These are phyloP conservation scores for Melanogaster broomeanus DNA, from an alignment of 768 basidiomycete genomes.

Conservation along the genomic window DNA sequence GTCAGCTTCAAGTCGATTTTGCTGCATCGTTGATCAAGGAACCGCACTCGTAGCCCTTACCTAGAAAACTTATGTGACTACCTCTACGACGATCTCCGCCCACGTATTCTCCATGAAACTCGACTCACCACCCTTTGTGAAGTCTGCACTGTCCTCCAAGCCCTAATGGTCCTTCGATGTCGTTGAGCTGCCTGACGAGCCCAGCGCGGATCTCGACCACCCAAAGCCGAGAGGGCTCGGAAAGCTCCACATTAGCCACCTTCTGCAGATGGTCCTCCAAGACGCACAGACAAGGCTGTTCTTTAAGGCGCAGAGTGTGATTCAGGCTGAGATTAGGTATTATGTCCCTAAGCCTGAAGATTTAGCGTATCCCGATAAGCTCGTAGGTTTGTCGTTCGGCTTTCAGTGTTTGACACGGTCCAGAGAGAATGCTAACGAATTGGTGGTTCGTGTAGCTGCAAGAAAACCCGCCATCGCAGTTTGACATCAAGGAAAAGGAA, in stretches of 20 bases:
- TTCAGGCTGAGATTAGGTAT: slow-evolving; percentile 86
- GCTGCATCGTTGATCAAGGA: slow-evolving; percentile 8
- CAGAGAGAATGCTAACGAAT: slow-evolving; percentile 3
- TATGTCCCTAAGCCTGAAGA: slow-evolving; percentile 79
- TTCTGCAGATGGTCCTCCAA: slow-evolving; percentile 89
- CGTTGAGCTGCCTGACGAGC: slow-evolving; percentile 38
- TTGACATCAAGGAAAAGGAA: slow-evolving; percentile 65
- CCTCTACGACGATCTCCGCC: slow-evolving; percentile 93
- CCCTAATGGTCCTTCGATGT: slow-evolving; percentile 93
- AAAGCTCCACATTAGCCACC: slow-evolving; percentile 73
- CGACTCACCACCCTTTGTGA: slow-evolving; percentile 87
- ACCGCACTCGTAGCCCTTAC: slow-evolving; percentile 62
- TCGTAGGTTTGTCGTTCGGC: slow-evolving; percentile 54
- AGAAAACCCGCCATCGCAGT: slow-evolving; percentile 44
- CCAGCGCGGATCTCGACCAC: slow-evolving; percentile 42
- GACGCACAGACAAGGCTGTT: slow-evolving; percentile 95
- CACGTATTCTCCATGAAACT: slow-evolving; percentile 92
- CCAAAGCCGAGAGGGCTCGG: slow-evolving; percentile 44
- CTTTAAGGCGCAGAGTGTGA: slow-evolving; percentile 92
- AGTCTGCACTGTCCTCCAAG: slow-evolving; percentile 95
- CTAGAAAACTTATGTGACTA: slow-evolving; percentile 91
- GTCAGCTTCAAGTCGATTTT: slow-evolving; percentile 24
- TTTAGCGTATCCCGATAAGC: slow-evolving; percentile 82
- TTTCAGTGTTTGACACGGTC: background rate
- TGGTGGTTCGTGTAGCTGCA: slow-evolving; percentile 37